Conservation (phyloP, 805 yeast genomes). For the Starmerella geochares region DNA sequence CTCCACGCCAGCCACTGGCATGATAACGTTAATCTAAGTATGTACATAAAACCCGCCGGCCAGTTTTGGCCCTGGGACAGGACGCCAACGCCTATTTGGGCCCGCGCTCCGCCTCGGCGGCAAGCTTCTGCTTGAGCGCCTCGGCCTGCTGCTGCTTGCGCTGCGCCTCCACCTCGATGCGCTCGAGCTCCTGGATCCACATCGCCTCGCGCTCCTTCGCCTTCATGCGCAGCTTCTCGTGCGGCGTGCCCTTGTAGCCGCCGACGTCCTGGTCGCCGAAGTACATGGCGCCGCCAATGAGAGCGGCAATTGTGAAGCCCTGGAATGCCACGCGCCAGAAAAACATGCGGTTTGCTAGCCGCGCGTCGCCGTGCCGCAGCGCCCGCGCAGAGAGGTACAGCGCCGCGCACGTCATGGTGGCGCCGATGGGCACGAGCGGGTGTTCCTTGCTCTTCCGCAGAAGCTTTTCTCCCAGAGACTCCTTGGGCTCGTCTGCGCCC, state of each 20-base stretch:
- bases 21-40: no score
- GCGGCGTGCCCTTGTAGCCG: conserved; percentile 21
- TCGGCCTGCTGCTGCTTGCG: conserved; percentile 20
- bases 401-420: conserved; percentile 69
- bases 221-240: conserved; percentile 55
- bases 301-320: conserved; percentile 69
- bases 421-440: conserved; percentile 81
- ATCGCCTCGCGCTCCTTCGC: conserved; percentile 74
- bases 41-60: no score
- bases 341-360: conserved; percentile 75
- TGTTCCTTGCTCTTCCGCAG: conserved; percentile 57
- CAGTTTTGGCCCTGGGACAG: no score
- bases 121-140: conserved; percentile 17
- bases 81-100: no score
- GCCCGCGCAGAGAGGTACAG: conserved; percentile 70
- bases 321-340: conserved; percentile 84
- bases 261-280: conserved; percentile 46
- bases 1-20: no score
- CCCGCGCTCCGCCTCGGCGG: conserved; percentile 1
- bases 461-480: conserved; percentile 25
- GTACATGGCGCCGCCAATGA: conserved; percentile 60
- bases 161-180: conserved; percentile 56
- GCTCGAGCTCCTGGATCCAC: conserved; percentile 77
- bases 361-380: conserved; percentile 58
- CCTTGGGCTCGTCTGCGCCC: conserved; percentile 17